A percentile compares a stretch with the other conserved stretches of the same genome.
Evolutionary conservation across 1,284 basidiomycete species (phyloP).

Genomic region (Ustilago lituana): DNA sequence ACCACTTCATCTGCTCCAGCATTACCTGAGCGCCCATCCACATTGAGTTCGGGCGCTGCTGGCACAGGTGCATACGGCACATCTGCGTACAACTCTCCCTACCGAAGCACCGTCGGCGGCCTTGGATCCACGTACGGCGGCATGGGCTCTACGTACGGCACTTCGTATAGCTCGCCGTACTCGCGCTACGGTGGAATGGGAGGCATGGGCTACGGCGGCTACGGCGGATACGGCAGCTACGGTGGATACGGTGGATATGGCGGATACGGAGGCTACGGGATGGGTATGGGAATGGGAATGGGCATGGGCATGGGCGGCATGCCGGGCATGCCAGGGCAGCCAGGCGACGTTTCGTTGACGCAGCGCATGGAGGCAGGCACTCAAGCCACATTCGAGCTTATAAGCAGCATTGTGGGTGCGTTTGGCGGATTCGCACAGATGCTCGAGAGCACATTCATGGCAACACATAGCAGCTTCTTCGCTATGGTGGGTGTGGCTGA

Average conservation of each 20-base stretch:
- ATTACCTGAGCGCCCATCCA: conserved; percentile 62
- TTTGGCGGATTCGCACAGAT: conserved; percentile 97
- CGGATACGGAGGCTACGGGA: conserved; percentile 46
- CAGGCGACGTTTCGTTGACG: conserved; percentile 73
- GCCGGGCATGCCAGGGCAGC: conserved; percentile 57
- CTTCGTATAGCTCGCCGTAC: conserved; percentile 60
- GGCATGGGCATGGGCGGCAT: conserved; percentile 58
- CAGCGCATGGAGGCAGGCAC: conserved; percentile 89
- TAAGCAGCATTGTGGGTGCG: conserved; percentile 94
- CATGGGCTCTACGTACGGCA: conserved; percentile 57
- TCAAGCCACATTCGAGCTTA: conserved; percentile 88
- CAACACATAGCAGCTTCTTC: conserved; percentile 97
- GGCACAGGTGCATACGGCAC: conserved; percentile 39
- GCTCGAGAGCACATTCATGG: conserved; percentile 98
- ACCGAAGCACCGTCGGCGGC: conserved; percentile 50
- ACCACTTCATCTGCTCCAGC: conserved; percentile 48
- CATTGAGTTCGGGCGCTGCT: conserved; percentile 24
- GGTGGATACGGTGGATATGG: conserved; percentile 55
- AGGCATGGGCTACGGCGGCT: conserved; percentile 47
- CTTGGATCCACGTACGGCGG: conserved; percentile 60
- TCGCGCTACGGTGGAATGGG: conserved; percentile 60
- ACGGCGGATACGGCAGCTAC: conserved; percentile 49
- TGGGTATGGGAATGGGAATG: conserved; percentile 54
- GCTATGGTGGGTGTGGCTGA: conserved; percentile 98
- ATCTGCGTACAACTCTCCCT: conserved; percentile 37